phyloP scores from a whole-genome alignment of 768 basidiomycete genomes.

The Leccinum disarticulatum region DNA sequence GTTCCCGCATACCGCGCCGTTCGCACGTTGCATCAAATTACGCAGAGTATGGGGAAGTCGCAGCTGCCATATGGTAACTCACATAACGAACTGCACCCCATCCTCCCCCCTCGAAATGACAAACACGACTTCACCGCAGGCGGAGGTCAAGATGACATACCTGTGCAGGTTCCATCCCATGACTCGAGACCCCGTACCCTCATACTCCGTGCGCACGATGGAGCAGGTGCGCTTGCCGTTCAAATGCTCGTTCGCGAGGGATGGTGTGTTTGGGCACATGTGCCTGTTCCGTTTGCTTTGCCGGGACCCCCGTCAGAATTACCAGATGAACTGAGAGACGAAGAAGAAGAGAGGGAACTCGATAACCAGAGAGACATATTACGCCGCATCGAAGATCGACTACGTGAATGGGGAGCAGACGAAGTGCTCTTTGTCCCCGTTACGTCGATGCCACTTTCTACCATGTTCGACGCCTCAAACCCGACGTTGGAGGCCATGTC shows the following conservation, averaged over 20 bases:
- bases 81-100: conserved; percentile 30
- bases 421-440: conserved; percentile 65
- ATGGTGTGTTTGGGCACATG: conserved; percentile 76
- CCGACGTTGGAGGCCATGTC: conserved; percentile 18
- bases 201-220: conserved; percentile 73
- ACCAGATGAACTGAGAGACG: conserved; percentile 33
- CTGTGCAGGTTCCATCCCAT: conserved; percentile 3
- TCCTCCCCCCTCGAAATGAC: conserved; percentile 26
- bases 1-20: conserved; percentile 83
- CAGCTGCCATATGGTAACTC: conserved; percentile 26
- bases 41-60: conserved; percentile 22
- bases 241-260: conserved; percentile 73
- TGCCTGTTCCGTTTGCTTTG: conserved; percentile 38
- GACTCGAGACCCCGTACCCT: conserved; percentile 44
- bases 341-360: conserved; percentile 36
- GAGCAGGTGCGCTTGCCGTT: conserved; percentile 70
- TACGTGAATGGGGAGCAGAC: conserved; percentile 71
- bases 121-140: conserved; percentile 26
- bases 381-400: conserved; percentile 48
- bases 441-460: conserved; percentile 19
- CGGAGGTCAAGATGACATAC: conserved; percentile 22
- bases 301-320: conserved; percentile 37
- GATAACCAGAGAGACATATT: conserved; percentile 44
- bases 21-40: conserved; percentile 54
- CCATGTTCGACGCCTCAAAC: conserved; percentile 24